phyloP scores from a whole-genome alignment of 768 basidiomycete species.

The Russula dissimulans region DNA sequence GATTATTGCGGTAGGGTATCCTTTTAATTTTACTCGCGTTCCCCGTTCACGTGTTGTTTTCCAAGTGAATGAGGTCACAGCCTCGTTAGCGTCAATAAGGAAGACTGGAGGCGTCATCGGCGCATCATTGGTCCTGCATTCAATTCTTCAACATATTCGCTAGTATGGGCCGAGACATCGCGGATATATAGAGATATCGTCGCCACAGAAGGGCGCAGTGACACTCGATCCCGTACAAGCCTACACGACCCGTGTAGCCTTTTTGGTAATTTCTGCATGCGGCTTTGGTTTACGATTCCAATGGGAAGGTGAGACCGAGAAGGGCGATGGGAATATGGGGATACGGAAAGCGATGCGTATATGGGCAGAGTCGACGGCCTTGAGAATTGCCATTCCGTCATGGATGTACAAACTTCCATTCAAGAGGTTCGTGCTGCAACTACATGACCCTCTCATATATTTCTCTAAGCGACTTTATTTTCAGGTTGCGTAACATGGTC shows the following conservation, averaged over 20 bases:
- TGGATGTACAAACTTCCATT: constrained; percentile 10
- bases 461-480: neutral
- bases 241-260: constrained; percentile 17
- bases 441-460: neutral
- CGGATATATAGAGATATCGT: constrained; percentile 19
- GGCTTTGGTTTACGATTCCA: constrained; percentile 17
- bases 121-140: constrained; percentile 23
- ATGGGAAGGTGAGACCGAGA: neutral
- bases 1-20: neutral
- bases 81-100: constrained; percentile 14
- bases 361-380: neutral
- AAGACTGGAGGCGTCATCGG: constrained; percentile 20
- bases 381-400: neutral
- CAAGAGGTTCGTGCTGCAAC: neutral
- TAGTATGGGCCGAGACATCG: constrained; percentile 20
- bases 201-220: constrained; percentile 4
- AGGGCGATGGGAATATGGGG: constrained; percentile 2
- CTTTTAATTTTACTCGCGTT: neutral
- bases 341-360: constrained; percentile 10
- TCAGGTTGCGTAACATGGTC: neutral
- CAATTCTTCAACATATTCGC: constrained; percentile 18
- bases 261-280: constrained; percentile 19
- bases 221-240: constrained; percentile 9
- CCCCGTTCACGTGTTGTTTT: neutral
- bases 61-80: constrained; percentile 17